Evolutionary conservation across 768 basidiomycete species (phyloP), one percentile per base, ranked within the genome.

Genomic region (Pleurotus eryngii): DNA sequence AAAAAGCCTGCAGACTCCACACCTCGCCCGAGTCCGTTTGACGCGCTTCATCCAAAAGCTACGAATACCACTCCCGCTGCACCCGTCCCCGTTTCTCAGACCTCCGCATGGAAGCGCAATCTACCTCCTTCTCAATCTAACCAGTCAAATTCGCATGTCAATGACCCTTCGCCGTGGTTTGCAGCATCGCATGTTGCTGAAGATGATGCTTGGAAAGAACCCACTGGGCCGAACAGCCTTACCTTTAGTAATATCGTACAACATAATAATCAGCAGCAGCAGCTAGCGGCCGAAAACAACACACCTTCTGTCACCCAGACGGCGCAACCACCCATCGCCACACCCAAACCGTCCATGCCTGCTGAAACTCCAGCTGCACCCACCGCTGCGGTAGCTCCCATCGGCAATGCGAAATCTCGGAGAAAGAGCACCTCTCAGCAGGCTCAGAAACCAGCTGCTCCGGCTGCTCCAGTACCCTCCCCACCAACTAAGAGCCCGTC

Each of bases 221-320:
- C 64, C 6, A 56, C 74, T 2, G 76, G 74, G 14, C 73, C 78
- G 9, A 76, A 78, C 59, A 82, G 81, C 58, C 72, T 86, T 17
- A 84, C 85, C 0, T 74, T 80, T 56, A 80, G 76, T 53, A 84
- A 84, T 61, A 69, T 85, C 17, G 82, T 79, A 7, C 83, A 85
- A 49, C 83, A 85, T 60, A 82, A 83, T 58, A 78, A 78, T 60
- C 73, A 82, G 49, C 77, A 81, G 57, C 71, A 78, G 46, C 72
- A 74, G 30, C 65, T 39, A 57, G 24, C 56, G 3, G 43, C 49
- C 7, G 54, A 59, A 17, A 61, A 3, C 22, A 64, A 18, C 20
- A 45, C 42, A 51, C 61, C 9, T 17, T 22, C 42, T 45, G 15
- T 22, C 15, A 45, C n/a, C 42, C 48, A 57, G 14, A 55, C 49